Conservation (phyloP, 1,284 basidiomycete genomes). For the Vanrija sp. region DNA sequence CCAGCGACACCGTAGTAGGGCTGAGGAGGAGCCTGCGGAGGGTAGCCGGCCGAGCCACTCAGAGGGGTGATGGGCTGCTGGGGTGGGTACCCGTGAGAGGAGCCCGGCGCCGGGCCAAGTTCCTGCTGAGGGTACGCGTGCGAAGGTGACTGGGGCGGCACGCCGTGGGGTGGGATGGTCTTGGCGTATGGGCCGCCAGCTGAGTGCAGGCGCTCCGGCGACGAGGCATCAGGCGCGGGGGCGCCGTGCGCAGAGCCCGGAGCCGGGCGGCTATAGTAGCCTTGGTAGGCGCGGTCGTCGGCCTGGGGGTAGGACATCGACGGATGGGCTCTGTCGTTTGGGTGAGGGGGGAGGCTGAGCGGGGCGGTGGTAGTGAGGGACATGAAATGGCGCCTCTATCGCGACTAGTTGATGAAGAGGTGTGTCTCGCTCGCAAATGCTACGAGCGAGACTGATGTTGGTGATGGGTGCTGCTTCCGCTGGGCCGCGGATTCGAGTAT, state of each 20-base stretch:
- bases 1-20: slow-evolving; percentile 27
- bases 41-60: slow-evolving; percentile 29
- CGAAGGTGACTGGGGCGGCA: slow-evolving; percentile 25
- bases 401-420: neutral
- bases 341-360: slow-evolving; percentile 10
- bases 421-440: neutral
- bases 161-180: slow-evolving; percentile 18
- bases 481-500: no score
- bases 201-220: slow-evolving; percentile 31
- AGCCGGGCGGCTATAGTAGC: slow-evolving; percentile 25
- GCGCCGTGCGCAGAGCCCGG: slow-evolving; percentile 34
- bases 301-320: slow-evolving; percentile 20
- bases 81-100: slow-evolving; percentile 39
- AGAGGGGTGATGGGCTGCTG: slow-evolving; percentile 30
- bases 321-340: slow-evolving; percentile 9
- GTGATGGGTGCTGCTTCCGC: no score
- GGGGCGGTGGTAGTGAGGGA: slow-evolving; percentile 19
- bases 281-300: slow-evolving; percentile 24
- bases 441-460: no score
- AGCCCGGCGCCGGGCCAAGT: slow-evolving; percentile 27
- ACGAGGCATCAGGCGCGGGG: slow-evolving; percentile 18
- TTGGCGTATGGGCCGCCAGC: slow-evolving; percentile 26
- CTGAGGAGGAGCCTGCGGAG: slow-evolving; percentile 27
- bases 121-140: slow-evolving; percentile 23
- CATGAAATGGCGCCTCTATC: slow-evolving; percentile 10